phyloP scores from a whole-genome alignment of 208 protist genomes.

The Crithidia bombi region DNA sequence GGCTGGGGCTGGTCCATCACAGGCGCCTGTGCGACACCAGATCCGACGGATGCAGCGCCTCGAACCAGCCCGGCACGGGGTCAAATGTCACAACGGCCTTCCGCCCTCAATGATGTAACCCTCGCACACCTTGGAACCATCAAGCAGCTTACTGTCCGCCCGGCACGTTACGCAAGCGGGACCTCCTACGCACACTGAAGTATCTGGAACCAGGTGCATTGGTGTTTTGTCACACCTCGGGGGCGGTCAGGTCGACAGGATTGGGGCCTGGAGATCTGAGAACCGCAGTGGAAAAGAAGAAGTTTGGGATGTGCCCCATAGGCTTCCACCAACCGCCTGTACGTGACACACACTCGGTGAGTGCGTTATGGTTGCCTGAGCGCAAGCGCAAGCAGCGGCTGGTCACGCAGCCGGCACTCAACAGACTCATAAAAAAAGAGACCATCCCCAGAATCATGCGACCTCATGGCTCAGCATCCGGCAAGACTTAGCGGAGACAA shows the following conservation, averaged over 20 bases:
- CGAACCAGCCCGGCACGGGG: background rate
- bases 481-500: too few species aligned
- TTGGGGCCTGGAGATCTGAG: background rate
- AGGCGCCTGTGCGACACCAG: constrained; percentile 2
- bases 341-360: background rate
- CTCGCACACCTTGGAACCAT: background rate
- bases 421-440: too few species aligned
- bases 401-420: too few species aligned
- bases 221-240: background rate
- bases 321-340: background rate
- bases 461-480: too few species aligned
- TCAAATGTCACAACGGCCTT: background rate
- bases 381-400: too few species aligned
- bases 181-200: background rate
- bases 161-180: background rate
- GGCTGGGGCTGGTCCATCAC: background rate
- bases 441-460: too few species aligned
- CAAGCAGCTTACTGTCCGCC: background rate
- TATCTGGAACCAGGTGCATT: background rate
- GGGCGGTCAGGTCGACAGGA: background rate
- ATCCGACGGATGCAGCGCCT: constrained; percentile 2
- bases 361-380: too few species aligned
- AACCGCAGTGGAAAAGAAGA: background rate
- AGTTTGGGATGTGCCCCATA: constrained; percentile 9
- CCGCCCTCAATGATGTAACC: background rate